A percentile compares a stretch with the other conserved stretches of the same genome.
Conservation (phyloP, 768 basidiomycete genomes). For the Serendipita vermifera region DNA sequence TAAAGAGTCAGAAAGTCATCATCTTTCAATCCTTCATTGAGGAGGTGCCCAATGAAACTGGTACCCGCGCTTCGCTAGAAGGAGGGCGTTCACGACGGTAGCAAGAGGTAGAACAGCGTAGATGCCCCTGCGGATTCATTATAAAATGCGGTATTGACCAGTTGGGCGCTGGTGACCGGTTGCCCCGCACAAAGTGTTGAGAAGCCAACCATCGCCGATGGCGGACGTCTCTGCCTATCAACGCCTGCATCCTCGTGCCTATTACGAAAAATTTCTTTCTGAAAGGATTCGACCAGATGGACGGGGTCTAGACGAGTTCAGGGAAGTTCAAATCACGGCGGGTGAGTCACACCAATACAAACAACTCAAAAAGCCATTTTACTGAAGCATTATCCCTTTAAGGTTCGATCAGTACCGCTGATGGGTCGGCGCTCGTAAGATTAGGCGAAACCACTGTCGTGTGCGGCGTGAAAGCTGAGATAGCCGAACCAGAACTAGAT, state of each 20-base stretch:
- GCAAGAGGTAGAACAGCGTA: too few species aligned
- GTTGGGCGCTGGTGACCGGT: too few species aligned
- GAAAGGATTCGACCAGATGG: conserved; percentile 78
- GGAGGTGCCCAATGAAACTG: too few species aligned
- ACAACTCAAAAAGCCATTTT: neutral
- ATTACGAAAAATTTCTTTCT: conserved; percentile 73
- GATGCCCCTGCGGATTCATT: too few species aligned
- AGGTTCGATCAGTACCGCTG: conserved; percentile 91
- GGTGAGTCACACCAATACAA: conserved; percentile 39
- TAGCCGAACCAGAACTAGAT: conserved; percentile 79
- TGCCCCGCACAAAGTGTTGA: too few species aligned
- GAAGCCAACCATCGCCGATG: too few species aligned
- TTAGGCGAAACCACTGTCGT: conserved; percentile 90
- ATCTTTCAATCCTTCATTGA: too few species aligned
- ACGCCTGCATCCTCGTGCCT: conserved; percentile 76
- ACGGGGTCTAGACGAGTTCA: conserved; percentile 51
- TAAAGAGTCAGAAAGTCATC: too few species aligned
- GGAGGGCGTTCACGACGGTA: too few species aligned
- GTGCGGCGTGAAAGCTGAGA: conserved; percentile 92
- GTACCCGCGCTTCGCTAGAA: too few species aligned
- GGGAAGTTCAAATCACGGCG: conserved; percentile 63
- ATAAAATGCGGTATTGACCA: too few species aligned
- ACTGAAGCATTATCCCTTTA: neutral
- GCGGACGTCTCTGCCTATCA: conserved; percentile 43
- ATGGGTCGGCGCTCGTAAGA: conserved; percentile 83